Base-by-base conservation (phyloP, 2,329 filamentous ascomycete genomes). In the Aspergillus flavus region DNA sequence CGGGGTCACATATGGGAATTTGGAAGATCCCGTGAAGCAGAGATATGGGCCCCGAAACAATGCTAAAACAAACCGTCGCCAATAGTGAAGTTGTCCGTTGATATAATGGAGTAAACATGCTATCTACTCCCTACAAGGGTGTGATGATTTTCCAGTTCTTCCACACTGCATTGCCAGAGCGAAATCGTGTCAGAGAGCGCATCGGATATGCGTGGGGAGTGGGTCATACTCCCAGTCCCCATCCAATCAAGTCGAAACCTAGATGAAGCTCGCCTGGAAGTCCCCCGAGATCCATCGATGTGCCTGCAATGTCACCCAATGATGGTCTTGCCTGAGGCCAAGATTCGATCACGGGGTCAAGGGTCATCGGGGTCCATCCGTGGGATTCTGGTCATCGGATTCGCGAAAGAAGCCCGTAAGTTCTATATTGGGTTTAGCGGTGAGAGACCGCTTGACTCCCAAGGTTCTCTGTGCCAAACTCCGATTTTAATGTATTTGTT, bases 391-490 rank as follows among this genome's bases (percentile, higher is more conserved):
- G 23, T 28, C 57, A 14, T 39, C 43, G 30, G 59, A 39, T 58
- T 26, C 12, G 30, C 23, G 46, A 48, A 41, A 41, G 39, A n/a
- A n/a, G 16, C 32, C 23, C 56, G 26, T 16, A n/a, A 34, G 46
- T 56, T 59, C 61, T 50, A 16, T 26, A 57, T 46, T 12, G 11
- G 57, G 63, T 57, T 62, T 57, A 60, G 60, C 50, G 21, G 28
- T 21, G 16, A 52, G 52, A 59, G 56, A 53, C 62, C 57, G 56
- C 54, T 32, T 61, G 12, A 59, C 54, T 56, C 45, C 53, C 61
- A 61, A 63, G 53, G 61, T 63, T 45, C 54, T 48, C 41, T 45
- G 7, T 57, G 54, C 30, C 43, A 46, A 36, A 48, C 34, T 50
- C 43, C 57, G 57, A 58, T 54, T 39, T 23, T 54, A 23, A 21